phyloP scores from a whole-genome alignment of 345 rosid species.

The Salix exigua region DNA sequence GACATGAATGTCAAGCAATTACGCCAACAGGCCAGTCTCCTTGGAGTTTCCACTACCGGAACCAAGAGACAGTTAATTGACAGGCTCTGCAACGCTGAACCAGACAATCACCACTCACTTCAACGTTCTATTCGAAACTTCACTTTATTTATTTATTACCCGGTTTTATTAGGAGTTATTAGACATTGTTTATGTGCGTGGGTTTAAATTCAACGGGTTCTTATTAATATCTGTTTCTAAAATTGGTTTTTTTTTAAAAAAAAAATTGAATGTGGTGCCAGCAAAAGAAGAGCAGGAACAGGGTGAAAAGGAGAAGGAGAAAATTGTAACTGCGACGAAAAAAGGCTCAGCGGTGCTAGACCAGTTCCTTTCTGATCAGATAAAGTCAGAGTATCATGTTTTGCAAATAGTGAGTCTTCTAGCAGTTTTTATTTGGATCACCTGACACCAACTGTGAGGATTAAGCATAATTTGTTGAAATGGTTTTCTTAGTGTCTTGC shows the following conservation, averaged over 20 bases:
- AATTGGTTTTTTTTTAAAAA: too few species aligned
- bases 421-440: neutral
- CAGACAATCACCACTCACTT: slow-evolving; percentile 13
- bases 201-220: too few species aligned
- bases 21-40: slow-evolving; percentile 60
- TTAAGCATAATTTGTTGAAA: neutral
- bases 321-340: slow-evolving; percentile 59
- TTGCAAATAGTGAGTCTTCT: slow-evolving; percentile 43
- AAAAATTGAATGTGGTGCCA: slow-evolving; percentile 5
- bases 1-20: slow-evolving; percentile 62
- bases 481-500: neutral
- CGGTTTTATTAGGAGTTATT: neutral
- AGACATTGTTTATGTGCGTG: neutral
- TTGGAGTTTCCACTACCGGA: slow-evolving; percentile 54
- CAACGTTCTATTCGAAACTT: slow-evolving; percentile 17
- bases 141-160: too few species aligned
- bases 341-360: slow-evolving; percentile 85
- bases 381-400: slow-evolving; percentile 73
- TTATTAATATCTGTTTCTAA: too few species aligned
- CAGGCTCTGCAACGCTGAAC: slow-evolving; percentile 45
- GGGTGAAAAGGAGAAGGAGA: slow-evolving; percentile 38
- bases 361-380: slow-evolving; percentile 68
- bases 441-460: neutral
- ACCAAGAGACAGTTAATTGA: slow-evolving; percentile 60
- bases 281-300: slow-evolving; percentile 34